Conservation (phyloP, 306 rosid genomes). For the Parietaria judaica region DNA sequence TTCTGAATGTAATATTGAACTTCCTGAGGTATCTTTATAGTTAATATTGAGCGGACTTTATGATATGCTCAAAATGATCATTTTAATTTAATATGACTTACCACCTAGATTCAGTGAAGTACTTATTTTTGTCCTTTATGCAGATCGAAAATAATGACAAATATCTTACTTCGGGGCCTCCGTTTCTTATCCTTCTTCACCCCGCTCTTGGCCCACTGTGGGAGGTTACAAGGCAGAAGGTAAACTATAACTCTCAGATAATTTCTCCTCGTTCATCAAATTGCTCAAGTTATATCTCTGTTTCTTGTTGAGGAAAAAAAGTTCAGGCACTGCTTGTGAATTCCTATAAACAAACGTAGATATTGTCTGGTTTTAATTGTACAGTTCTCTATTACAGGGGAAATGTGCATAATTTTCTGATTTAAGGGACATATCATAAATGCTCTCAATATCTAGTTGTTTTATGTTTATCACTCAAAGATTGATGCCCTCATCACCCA, state of each 20-base stretch:
- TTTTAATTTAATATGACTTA: not conserved
- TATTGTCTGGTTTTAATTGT: not conserved
- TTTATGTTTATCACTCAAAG: not conserved
- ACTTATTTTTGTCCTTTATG: conserved; percentile 18
- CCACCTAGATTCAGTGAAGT: not conserved
- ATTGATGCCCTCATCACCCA: conserved; percentile 1
- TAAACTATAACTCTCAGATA: conserved; percentile 16
- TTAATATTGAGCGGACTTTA: conserved; percentile 16
- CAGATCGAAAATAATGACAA: conserved; percentile 76
- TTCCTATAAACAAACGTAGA: conserved; percentile 2
- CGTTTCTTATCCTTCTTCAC: conserved; percentile 84
- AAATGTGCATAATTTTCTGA: no score
- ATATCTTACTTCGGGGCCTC: conserved; percentile 74
- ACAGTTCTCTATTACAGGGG: not conserved
- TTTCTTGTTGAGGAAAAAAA: not conserved
- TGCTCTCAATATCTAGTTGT: not conserved
- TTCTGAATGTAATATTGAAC: conserved; percentile 59
- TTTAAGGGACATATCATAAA: no score
- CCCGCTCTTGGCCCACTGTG: conserved; percentile 99
- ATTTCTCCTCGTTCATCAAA: conserved; percentile 2
- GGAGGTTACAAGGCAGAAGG: conserved; percentile 90
- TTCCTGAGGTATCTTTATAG: conserved; percentile 59
- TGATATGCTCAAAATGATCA: conserved; percentile 6
- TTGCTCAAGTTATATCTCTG: not conserved
- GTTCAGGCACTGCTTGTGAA: not conserved